These are phyloP conservation scores for Amphibolis antarctica DNA, from an alignment of 106 monocot genomes.

Conservation along the genomic window DNA sequence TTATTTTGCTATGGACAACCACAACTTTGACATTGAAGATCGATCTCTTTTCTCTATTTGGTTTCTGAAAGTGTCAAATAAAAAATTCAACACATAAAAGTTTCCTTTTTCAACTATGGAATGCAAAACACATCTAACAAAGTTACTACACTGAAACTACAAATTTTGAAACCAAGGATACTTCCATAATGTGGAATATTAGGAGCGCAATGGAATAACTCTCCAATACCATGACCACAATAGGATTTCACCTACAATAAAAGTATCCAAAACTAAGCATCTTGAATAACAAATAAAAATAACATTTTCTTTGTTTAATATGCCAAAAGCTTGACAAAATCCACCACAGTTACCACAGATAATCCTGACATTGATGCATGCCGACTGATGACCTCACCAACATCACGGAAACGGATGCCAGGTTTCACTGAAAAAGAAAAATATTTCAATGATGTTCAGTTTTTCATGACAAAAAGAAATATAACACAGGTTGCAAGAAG, in stretches of 20 bases:
- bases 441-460: background rate
- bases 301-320: background rate
- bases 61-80: too few species aligned
- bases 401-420: slow-evolving; percentile 95
- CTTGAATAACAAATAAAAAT: background rate
- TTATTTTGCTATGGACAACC: too few species aligned
- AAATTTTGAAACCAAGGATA: slow-evolving; percentile 32
- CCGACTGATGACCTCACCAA: slow-evolving; percentile 92
- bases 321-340: background rate
- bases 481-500: too few species aligned
- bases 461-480: too few species aligned
- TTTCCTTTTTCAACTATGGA: too few species aligned
- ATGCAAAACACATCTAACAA: too few species aligned
- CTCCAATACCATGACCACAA: slow-evolving; percentile 99
- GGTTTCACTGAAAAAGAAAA: slow-evolving; percentile 68
- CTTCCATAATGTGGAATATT: slow-evolving; percentile 98
- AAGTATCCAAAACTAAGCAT: background rate
- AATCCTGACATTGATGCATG: slow-evolving; percentile 89
- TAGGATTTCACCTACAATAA: slow-evolving; percentile 86
- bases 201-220: slow-evolving; percentile 96
- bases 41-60: too few species aligned
- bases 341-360: slow-evolving; percentile 62
- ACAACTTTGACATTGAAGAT: too few species aligned
- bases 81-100: too few species aligned
- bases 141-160: too few species aligned